Evolutionary conservation across 2,329 filamentous ascomycete genomes (phyloP).

Genomic region (Colletotrichum musicola): DNA sequence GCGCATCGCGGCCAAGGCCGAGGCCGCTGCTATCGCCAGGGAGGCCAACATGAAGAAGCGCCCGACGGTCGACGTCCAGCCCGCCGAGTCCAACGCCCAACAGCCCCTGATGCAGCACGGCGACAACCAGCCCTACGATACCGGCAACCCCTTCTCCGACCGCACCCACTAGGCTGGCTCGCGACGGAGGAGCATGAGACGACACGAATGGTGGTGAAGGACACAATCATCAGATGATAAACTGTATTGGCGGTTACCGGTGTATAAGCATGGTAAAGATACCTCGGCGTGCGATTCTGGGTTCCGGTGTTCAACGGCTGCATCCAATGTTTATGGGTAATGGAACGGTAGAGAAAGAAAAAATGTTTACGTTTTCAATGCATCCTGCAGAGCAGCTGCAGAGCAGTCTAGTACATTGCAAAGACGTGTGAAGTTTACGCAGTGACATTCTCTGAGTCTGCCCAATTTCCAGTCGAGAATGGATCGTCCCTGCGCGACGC

Average conservation of each 20-base stretch:
- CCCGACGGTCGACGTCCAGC: constrained; percentile 43
- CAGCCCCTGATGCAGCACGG: constrained; percentile 33
- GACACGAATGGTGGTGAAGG: background rate
- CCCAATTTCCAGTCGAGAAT: constrained; percentile 3
- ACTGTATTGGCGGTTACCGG: background rate
- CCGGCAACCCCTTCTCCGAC: constrained; percentile 35
- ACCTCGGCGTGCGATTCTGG: constrained; percentile 19
- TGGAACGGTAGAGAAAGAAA: constrained; percentile 20
- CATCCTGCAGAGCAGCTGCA: background rate
- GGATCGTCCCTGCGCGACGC: background rate
- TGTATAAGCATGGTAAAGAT: constrained; percentile 22
- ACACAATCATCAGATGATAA: background rate
- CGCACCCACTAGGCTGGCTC: constrained; percentile 18
- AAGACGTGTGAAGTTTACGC: background rate
- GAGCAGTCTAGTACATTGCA: background rate
- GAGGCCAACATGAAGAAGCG: constrained; percentile 57
- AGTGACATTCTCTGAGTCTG: background rate
- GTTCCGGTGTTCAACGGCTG: constrained; percentile 7
- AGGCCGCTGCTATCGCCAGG: constrained; percentile 64
- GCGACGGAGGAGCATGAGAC: background rate
- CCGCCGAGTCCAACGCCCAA: background rate
- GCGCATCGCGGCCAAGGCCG: constrained; percentile 58
- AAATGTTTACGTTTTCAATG: constrained; percentile 3
- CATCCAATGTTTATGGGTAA: constrained; percentile 10
- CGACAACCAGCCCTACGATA: constrained; percentile 26